Conservation (phyloP, 2,329 filamentous ascomycete species). For the Alternaria infectoria region DNA sequence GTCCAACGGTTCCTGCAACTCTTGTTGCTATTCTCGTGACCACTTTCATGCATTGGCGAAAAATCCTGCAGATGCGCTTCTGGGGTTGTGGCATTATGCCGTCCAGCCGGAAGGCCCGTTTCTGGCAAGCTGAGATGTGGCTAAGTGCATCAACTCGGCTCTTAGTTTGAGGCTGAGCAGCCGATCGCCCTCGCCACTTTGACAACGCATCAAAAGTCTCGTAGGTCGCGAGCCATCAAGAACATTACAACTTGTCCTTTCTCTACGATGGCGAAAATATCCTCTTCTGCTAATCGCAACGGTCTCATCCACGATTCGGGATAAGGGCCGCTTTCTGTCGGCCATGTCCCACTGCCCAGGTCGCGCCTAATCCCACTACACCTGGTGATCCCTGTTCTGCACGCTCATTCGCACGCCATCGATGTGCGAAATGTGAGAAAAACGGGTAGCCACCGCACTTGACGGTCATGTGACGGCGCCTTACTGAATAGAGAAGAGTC, state of each 20-base stretch:
- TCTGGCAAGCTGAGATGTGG: slow-evolving; percentile 38
- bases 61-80: slow-evolving; percentile 21
- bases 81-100: slow-evolving; percentile 16
- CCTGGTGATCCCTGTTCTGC: slow-evolving; percentile 32
- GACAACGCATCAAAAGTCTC: slow-evolving; percentile 41
- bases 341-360: slow-evolving; percentile 34
- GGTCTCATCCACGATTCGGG: slow-evolving; percentile 29
- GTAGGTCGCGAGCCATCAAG: slow-evolving; percentile 16
- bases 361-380: slow-evolving; percentile 35
- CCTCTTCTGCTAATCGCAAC: slow-evolving; percentile 26
- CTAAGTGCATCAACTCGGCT: slow-evolving; percentile 33
- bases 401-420: slow-evolving; percentile 36
- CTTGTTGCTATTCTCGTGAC: slow-evolving; percentile 38
- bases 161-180: slow-evolving; percentile 43
- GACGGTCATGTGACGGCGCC: slow-evolving; percentile 38
- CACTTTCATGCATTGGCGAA: slow-evolving; percentile 21
- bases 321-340: slow-evolving; percentile 20
- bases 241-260: slow-evolving; percentile 4
- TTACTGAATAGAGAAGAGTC: slow-evolving; percentile 25
- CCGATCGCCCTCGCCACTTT: slow-evolving; percentile 38
- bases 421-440: slow-evolving; percentile 41
- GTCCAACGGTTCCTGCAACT: slow-evolving; percentile 27
- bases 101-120: slow-evolving; percentile 35
- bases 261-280: slow-evolving; percentile 14
- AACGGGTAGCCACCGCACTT: slow-evolving; percentile 31